These are phyloP conservation scores for Moniliella sp. DNA, from an alignment of 1,284 basidiomycete species.

Conservation along the genomic window DNA sequence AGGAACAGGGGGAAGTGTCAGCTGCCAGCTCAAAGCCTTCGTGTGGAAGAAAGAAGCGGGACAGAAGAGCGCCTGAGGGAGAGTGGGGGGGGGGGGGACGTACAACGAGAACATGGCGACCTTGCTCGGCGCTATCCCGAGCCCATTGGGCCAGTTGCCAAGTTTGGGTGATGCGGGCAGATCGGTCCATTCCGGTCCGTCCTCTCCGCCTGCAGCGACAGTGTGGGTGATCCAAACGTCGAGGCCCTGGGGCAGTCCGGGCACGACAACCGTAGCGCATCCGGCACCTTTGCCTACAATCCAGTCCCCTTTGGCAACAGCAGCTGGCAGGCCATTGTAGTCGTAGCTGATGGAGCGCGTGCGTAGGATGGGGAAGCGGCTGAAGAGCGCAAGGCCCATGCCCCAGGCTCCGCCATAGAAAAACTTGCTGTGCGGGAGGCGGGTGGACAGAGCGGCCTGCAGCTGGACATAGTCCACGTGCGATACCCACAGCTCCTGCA, in stretches of 20 bases:
- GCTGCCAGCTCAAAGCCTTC: no score
- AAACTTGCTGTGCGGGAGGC: slow-evolving; percentile 59
- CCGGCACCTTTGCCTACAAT: slow-evolving; percentile 88
- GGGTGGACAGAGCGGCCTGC: slow-evolving; percentile 42
- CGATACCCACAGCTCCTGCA: slow-evolving; percentile 89
- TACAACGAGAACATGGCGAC: slow-evolving; percentile 67
- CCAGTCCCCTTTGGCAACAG: slow-evolving; percentile 82
- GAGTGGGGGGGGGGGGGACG: no score
- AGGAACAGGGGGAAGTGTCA: no score
- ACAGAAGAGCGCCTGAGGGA: no score
- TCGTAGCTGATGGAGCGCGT: slow-evolving; percentile 65
- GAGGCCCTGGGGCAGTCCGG: background rate
- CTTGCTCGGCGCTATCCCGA: slow-evolving; percentile 55
- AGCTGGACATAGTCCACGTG: slow-evolving; percentile 57
- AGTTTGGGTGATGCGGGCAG: slow-evolving; percentile 80
- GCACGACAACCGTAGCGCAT: slow-evolving; percentile 45
- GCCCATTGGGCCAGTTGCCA: slow-evolving; percentile 77
- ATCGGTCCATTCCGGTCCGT: slow-evolving; percentile 64
- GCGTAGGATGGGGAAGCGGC: slow-evolving; percentile 53
- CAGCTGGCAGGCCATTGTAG: slow-evolving; percentile 67
- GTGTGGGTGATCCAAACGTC: slow-evolving; percentile 4
- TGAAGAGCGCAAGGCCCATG: slow-evolving; percentile 74
- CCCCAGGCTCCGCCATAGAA: slow-evolving; percentile 90
- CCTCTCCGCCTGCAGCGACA: slow-evolving; percentile 37
- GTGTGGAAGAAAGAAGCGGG: no score